These are phyloP conservation scores for Elaeis guineensis DNA, from an alignment of 176 grass and related monocot genomes.

Conservation along the genomic window DNA sequence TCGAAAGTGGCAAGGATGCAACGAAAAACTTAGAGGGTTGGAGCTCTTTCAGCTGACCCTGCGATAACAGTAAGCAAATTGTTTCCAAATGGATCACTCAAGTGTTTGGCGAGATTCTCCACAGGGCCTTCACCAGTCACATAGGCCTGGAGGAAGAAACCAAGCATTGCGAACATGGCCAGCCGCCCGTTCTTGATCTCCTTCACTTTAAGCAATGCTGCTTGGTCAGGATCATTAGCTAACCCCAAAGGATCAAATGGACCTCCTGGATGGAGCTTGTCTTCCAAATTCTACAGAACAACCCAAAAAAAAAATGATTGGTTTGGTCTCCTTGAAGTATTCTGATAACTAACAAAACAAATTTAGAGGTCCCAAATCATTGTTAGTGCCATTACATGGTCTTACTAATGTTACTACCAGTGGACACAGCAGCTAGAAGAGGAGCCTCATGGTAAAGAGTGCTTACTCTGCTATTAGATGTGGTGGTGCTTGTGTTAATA, in stretches of 20 bases:
- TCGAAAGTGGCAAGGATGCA: no score
- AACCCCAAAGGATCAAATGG: slow-evolving; percentile 86
- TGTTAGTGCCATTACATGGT: no score
- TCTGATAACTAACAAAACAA: no score
- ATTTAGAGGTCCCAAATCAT: no score
- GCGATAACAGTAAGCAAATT: slow-evolving; percentile 98
- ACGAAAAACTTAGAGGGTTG: slow-evolving; percentile 45
- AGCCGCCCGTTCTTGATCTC: slow-evolving; percentile 98
- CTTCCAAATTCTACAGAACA: slow-evolving; percentile 57
- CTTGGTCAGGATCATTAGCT: slow-evolving; percentile 77
- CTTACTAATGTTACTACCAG: no score
- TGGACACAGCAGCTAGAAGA: no score
- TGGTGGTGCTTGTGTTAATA: no score
- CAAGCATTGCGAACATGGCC: slow-evolving; percentile 94
- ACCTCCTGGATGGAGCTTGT: slow-evolving; percentile 83
- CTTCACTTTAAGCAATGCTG: slow-evolving; percentile 90
- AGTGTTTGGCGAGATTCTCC: slow-evolving; percentile 84
- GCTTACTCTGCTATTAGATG: no score
- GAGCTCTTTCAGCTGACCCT: slow-evolving; percentile 66
- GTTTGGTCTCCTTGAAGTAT: no score
- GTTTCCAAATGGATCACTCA: slow-evolving; percentile 97
- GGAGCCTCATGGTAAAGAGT: no score
- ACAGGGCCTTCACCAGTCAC: slow-evolving; percentile 97
- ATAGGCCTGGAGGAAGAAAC: slow-evolving; percentile 95
- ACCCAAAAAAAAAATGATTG: no score